Evolutionary conservation across 257 asterid genomes (phyloP).

Genomic region (Thymus mandschuricus): DNA sequence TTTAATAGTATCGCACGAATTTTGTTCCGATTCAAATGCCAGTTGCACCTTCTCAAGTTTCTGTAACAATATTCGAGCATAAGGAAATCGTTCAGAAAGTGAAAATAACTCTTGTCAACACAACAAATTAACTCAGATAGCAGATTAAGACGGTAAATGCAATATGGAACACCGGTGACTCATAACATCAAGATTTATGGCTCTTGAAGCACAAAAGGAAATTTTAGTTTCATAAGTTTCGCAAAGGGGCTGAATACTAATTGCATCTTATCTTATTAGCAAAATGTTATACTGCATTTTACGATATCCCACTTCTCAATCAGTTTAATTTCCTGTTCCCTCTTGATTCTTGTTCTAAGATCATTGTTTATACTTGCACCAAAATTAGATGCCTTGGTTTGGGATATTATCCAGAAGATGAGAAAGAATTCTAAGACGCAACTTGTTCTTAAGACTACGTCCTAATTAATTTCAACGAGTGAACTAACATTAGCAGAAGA

Average conservation of each 20-base stretch:
- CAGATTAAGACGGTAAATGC: neutral
- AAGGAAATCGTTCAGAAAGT: neutral
- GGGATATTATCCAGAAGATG: conserved; percentile 3
- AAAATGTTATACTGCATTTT: too few species aligned
- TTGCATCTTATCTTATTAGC: neutral
- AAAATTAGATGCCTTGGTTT: neutral
- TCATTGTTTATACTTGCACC: neutral
- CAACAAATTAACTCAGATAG: neutral
- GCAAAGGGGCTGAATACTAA: neutral
- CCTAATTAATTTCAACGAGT: neutral
- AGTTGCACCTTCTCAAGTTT: conserved; percentile 63
- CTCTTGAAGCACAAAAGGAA: neutral
- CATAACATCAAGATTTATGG: conserved; percentile 2
- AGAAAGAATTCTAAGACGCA: neutral
- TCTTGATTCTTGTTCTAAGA: neutral
- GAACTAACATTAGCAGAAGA: neutral
- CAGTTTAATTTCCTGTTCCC: neutral
- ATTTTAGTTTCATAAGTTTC: neutral
- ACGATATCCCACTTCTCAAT: conserved; percentile 1
- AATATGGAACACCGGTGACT: neutral
- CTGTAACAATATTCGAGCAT: conserved; percentile 39
- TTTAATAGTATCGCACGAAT: conserved; percentile 46
- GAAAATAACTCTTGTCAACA: neutral
- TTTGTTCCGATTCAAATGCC: conserved; percentile 52
- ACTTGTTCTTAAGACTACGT: neutral